These are phyloP conservation scores for Ustilago tritici DNA, from an alignment of 1,284 basidiomycete species.

Conservation along the genomic window DNA sequence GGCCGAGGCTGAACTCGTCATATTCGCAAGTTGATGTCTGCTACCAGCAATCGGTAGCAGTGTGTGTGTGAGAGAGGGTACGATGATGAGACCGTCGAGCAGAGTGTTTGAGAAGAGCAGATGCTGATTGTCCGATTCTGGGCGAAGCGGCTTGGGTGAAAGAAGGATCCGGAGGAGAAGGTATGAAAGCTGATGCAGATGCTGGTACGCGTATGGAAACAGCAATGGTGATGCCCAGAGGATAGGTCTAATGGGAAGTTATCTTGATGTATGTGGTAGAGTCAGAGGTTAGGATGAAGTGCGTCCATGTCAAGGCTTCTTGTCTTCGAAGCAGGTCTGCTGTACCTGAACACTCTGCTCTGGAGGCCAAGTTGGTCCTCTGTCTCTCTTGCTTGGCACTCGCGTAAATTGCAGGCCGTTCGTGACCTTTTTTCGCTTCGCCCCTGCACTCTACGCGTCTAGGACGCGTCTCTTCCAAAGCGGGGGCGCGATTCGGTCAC, in stretches of 20 bases:
- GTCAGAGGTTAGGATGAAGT: background rate
- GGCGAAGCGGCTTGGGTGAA: background rate
- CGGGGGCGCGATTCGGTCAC: slow-evolving; percentile 9
- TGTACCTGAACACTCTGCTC: background rate
- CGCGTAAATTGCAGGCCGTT: slow-evolving; percentile 26
- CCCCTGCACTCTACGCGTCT: slow-evolving; percentile 32
- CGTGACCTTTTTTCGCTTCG: slow-evolving; percentile 8
- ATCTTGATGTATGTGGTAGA: background rate
- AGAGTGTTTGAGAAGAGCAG: background rate
- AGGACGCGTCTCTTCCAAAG: slow-evolving; percentile 22
- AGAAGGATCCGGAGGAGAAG: background rate
- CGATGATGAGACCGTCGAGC: background rate
- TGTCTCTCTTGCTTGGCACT: slow-evolving; percentile 4
- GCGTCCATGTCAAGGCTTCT: too few species aligned
- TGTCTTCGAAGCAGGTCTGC: too few species aligned
- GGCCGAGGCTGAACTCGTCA: slow-evolving; percentile 4
- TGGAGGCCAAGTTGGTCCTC: slow-evolving; percentile 10
- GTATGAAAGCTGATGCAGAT: background rate
- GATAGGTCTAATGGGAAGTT: slow-evolving; percentile 3
- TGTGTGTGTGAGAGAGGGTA: background rate
- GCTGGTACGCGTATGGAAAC: background rate
- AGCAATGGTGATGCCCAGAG: background rate
- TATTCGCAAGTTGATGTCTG: background rate
- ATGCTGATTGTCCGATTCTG: background rate
- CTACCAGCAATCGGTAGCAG: background rate